Evolutionary conservation across 2,329 filamentous ascomycete genomes (phyloP).

Genomic region (Penicillium sp.): DNA sequence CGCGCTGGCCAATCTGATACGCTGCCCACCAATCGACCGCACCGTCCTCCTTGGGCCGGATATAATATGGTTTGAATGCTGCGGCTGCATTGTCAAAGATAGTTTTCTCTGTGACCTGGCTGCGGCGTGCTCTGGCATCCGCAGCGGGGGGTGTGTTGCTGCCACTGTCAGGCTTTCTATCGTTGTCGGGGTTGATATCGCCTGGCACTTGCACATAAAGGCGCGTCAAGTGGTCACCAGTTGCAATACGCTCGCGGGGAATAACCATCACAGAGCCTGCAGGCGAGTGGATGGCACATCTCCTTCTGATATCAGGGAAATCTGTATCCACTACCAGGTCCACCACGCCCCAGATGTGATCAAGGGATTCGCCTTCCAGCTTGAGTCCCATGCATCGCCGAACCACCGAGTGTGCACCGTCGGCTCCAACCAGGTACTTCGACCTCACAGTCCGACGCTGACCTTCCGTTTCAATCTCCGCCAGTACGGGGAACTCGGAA

Average conservation of each 20-base stretch:
- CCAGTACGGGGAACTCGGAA: conserved; percentile 38
- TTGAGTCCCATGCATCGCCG: conserved; percentile 52
- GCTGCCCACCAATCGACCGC: conserved; percentile 71
- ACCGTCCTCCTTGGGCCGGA: conserved; percentile 57
- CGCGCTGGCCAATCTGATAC: conserved; percentile 73
- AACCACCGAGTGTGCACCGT: conserved; percentile 66
- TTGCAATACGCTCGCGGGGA: conserved; percentile 60
- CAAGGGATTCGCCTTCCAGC: conserved; percentile 66
- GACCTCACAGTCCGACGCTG: conserved; percentile 50
- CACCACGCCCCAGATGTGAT: conserved; percentile 73
- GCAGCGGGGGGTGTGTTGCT: conserved; percentile 59
- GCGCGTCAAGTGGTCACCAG: conserved; percentile 66
- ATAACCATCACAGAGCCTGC: conserved; percentile 78
- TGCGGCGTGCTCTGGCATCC: conserved; percentile 60
- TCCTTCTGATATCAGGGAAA: conserved; percentile 77
- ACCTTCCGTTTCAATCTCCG: conserved; percentile 32
- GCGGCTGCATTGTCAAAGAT: conserved; percentile 64
- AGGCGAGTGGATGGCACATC: conserved; percentile 72
- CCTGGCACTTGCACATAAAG: conserved; percentile 55
- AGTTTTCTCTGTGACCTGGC: conserved; percentile 60
- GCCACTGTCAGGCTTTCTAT: conserved; percentile 15
- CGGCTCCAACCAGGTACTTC: conserved; percentile 70
- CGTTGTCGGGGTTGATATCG: conserved; percentile 28
- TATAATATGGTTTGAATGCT: conserved; percentile 64
- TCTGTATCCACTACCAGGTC: conserved; percentile 69